Percentiles rank a stretch among this genome's conserved stretches.
phyloP scores from a whole-genome alignment of 495 filamentous ascomycete species.

The Trichoderma orchidacearum region DNA sequence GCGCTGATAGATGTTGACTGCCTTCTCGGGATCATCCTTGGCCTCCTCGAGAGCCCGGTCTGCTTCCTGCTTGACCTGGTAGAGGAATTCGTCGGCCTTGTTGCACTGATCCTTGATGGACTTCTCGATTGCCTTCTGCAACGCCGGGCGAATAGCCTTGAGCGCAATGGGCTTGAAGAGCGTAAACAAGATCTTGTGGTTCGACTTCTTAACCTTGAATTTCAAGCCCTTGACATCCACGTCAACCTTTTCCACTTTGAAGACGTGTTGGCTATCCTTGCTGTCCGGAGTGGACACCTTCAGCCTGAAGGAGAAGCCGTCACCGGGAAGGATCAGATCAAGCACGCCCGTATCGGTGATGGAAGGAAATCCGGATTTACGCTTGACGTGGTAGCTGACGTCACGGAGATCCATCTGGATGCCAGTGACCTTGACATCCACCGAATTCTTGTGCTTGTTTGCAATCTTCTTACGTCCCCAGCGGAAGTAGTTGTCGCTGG shows the following conservation, averaged over 20 bases:
- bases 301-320: constrained; percentile 84
- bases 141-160: constrained; percentile 64
- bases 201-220: constrained; percentile 86
- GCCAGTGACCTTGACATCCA: constrained; percentile 74
- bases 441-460: constrained; percentile 68
- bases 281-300: constrained; percentile 72
- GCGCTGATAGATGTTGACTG: constrained; percentile 73
- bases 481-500: constrained; percentile 87
- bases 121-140: constrained; percentile 81
- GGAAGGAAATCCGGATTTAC: constrained; percentile 88
- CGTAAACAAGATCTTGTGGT: constrained; percentile 80
- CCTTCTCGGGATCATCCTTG: constrained; percentile 58
- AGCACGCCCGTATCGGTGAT: constrained; percentile 81
- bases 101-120: constrained; percentile 67
- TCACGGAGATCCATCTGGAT: constrained; percentile 82
- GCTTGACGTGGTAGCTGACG: constrained; percentile 90
- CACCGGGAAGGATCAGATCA: constrained; percentile 79
- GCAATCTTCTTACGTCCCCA: constrained; percentile 72
- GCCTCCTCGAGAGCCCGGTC: constrained; percentile 55
- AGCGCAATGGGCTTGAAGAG: constrained; percentile 83
- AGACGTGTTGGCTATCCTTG: constrained; percentile 65
- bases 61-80: constrained; percentile 69
- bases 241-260: constrained; percentile 83
- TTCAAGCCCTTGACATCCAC: constrained; percentile 75
- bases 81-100: constrained; percentile 55